Evolutionary conservation across 2,329 filamentous ascomycete species (phyloP), one percentile per base, ranked within the genome.

Genomic region (Arthroderma uncinatum): DNA sequence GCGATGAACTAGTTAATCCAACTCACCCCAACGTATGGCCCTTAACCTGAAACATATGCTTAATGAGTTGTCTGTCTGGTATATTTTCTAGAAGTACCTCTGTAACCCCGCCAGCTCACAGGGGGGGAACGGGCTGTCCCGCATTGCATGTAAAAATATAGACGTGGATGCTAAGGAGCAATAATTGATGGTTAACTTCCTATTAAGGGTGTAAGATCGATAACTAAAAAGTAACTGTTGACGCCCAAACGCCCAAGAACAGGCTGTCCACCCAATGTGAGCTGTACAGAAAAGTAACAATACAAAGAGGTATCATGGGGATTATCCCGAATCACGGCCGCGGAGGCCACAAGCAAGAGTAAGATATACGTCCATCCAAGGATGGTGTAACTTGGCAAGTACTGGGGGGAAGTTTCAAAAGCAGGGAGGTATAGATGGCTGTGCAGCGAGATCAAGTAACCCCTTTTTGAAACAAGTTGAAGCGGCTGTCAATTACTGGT

Each of bases 201-300:
- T 30, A 48, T 48, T 48, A n/a, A n/a, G 23, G 44, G 23, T 28
- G 23, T 30, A 48, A 48, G 14, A 12, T 39, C 36, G n/a, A 48
- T 48, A 48, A 16, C 23, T 48, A 28, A 48, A 48, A 48, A 25
- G 21, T 8, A 48, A 48, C 44, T 25, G 12, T 48, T 48, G 44
- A 48, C 44, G 44, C 44, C 44, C 44, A 48, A 48, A 48, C 44
- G 44, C 44, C 44, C 44, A 25, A 48, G n/a, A 5, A 21, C 23
- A 28, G 9, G 21, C 23, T 48, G n/a, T 48, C 25, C 25, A 25
- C 21, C 25, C 44, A 30, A 10, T 48, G 1, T 30, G 21, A n/a
- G 6, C 23, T n/a, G 25, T 48, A 48, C 44, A 48, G 21, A 28
- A 28, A 10, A 28, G 21, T 48, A 48, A 48, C 44, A 48, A 30